Evolutionary conservation across 108 stramenopile species (phyloP).

Genomic region (Pseudonitzschia delicatissima): DNA sequence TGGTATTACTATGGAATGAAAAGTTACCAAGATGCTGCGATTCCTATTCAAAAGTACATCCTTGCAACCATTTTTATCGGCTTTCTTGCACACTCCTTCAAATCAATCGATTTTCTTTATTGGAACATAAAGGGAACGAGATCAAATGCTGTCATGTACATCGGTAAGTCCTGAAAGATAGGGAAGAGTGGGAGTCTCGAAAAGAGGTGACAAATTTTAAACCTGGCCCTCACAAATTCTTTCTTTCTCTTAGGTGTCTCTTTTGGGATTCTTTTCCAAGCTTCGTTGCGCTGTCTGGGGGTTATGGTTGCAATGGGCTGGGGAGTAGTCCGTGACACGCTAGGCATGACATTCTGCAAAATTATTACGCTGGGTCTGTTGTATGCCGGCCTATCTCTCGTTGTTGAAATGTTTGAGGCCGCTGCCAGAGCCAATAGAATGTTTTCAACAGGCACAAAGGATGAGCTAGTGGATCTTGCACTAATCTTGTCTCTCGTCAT

Average conservation of each 20-base stretch:
- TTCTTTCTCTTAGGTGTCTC: constrained; percentile 36
- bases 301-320: constrained; percentile 81
- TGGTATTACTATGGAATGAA: constrained; percentile 60
- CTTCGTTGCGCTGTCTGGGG: constrained; percentile 57
- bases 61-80: constrained; percentile 58
- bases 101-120: constrained; percentile 55
- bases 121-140: constrained; percentile 69
- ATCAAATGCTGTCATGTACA: constrained; percentile 50
- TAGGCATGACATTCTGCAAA: constrained; percentile 53
- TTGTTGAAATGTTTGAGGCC: constrained; percentile 53
- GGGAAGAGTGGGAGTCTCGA: not conserved
- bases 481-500: constrained; percentile 49
- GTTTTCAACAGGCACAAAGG: constrained; percentile 28
- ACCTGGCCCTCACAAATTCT: not conserved
- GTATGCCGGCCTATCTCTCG: constrained; percentile 59
- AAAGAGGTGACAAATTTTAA: not conserved
- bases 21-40: constrained; percentile 50
- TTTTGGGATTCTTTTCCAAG: constrained; percentile 62
- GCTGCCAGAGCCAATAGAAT: too few relatives aligned
- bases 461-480: constrained; percentile 56
- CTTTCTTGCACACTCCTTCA: constrained; percentile 58
- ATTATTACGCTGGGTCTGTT: constrained; percentile 57
- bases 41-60: constrained; percentile 76
- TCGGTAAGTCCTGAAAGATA: constrained; percentile 30
- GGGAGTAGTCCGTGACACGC: constrained; percentile 70